phyloP scores from a whole-genome alignment of 768 basidiomycete genomes.

The Mycena vitilis region DNA sequence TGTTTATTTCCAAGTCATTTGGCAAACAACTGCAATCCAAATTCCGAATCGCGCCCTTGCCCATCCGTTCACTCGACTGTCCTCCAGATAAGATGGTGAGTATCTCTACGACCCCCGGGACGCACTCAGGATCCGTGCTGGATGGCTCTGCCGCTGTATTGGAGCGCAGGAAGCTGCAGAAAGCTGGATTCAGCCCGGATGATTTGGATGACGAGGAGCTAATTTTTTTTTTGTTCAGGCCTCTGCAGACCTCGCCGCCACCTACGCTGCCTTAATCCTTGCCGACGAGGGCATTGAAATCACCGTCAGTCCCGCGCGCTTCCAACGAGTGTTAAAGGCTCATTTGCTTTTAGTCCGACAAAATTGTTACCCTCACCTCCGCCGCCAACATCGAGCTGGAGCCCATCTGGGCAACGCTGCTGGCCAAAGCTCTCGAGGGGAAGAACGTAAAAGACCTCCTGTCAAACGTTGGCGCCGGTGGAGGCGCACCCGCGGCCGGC shows the following conservation, averaged over 20 bases:
- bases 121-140: background rate
- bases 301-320: slow-evolving; percentile 74
- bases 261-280: slow-evolving; percentile 98
- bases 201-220: slow-evolving; percentile 34
- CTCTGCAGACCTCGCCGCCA: slow-evolving; percentile 85
- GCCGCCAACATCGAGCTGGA: slow-evolving; percentile 91
- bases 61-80: background rate
- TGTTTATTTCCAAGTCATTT: too few relatives aligned
- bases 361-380: slow-evolving; percentile 85
- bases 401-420: slow-evolving; percentile 96
- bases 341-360: slow-evolving; percentile 76
- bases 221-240: slow-evolving; percentile 46
- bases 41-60: background rate
- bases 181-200: slow-evolving; percentile 11
- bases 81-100: slow-evolving; percentile 11
- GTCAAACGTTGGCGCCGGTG: slow-evolving; percentile 94
- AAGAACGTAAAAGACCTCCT: slow-evolving; percentile 97
- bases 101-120: background rate
- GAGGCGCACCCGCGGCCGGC: slow-evolving; percentile 82
- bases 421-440: slow-evolving; percentile 97
- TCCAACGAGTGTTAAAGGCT: background rate
- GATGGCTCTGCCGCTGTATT: background rate
- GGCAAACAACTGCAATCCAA: background rate
- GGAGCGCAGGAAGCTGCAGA: background rate
- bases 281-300: slow-evolving; percentile 98